Percentiles rank a stretch among this genome's conserved stretches.
These are phyloP conservation scores for Lobosporangium transversale DNA, from an alignment of 192 early-diverging fungal species.

Conservation along the genomic window DNA sequence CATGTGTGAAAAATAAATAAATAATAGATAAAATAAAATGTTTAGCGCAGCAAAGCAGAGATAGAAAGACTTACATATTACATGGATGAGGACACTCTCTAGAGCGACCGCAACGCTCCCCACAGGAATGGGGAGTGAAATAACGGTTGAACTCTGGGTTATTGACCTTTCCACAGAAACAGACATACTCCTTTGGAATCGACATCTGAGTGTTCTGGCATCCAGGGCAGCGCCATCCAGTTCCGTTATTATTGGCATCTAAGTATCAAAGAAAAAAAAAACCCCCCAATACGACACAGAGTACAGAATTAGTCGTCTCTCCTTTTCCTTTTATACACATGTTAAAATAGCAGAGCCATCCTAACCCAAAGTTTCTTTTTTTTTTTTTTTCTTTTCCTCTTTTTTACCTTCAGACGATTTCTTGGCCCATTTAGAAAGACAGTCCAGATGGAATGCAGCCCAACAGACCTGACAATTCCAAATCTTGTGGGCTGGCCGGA, in stretches of 20 bases:
- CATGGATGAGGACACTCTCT: constrained; percentile 84
- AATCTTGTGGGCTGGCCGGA: constrained; percentile 72
- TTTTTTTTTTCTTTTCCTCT: neutral
- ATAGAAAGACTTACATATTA: constrained; percentile 58
- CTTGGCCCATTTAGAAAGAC: constrained; percentile 83
- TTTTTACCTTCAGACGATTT: constrained; percentile 66
- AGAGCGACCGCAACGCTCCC: constrained; percentile 73
- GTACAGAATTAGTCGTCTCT: no score
- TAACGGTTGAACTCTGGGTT: constrained; percentile 75
- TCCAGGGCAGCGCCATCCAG: constrained; percentile 90
- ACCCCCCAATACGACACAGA: neutral
- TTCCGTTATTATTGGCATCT: constrained; percentile 48
- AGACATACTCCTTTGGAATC: constrained; percentile 79
- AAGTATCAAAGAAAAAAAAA: neutral
- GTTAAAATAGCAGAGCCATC: no score
- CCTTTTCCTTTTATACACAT: no score
- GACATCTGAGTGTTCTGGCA: constrained; percentile 79
- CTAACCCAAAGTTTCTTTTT: no score
- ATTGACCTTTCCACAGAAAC: constrained; percentile 85
- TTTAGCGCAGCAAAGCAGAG: no score
- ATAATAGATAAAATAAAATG: neutral
- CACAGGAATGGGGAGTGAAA: constrained; percentile 87
- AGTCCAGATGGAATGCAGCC: constrained; percentile 91
- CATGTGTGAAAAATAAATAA: neutral
- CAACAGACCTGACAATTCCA: constrained; percentile 92